Percentiles rank a stretch among this genome's conserved stretches.
Evolutionary conservation across 257 asterid species (phyloP).

Genomic region (Salvia splendens): DNA sequence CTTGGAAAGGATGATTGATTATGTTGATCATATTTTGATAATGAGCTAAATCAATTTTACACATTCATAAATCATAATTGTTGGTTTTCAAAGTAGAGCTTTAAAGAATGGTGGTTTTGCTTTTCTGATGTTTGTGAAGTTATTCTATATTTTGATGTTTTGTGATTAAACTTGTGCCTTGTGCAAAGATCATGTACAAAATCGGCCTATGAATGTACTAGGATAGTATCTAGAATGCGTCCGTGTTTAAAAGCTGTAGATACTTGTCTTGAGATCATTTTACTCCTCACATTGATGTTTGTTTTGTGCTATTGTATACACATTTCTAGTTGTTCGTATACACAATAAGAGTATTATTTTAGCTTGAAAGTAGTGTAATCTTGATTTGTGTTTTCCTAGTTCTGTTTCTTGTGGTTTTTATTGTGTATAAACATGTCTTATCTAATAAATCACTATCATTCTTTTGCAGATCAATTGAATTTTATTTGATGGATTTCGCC

Average conservation of each 20-base stretch:
- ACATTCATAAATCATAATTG: not conserved
- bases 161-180: not conserved
- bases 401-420: not conserved
- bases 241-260: not conserved
- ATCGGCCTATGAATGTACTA: not conserved
- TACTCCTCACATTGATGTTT: not conserved
- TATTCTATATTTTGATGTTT: slow-evolving; percentile 6
- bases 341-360: not conserved
- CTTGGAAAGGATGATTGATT: not conserved
- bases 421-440: not conserved
- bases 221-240: not conserved
- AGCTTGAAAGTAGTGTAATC: slow-evolving; percentile 16
- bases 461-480: slow-evolving; percentile 49
- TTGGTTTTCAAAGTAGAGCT: slow-evolving; percentile 7
- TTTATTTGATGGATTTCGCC: slow-evolving; percentile 56
- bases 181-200: not conserved
- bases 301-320: not conserved
- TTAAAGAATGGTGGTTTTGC: not conserved
- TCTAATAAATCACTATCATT: slow-evolving; percentile 1
- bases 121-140: not conserved
- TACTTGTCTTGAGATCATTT: not conserved
- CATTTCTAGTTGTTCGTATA: not conserved
- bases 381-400: slow-evolving; percentile 8
- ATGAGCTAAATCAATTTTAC: slow-evolving; percentile 1
- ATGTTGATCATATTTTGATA: not conserved